Conservation (phyloP, 2,329 filamentous ascomycete species). For the Curvularia verruculosa region DNA sequence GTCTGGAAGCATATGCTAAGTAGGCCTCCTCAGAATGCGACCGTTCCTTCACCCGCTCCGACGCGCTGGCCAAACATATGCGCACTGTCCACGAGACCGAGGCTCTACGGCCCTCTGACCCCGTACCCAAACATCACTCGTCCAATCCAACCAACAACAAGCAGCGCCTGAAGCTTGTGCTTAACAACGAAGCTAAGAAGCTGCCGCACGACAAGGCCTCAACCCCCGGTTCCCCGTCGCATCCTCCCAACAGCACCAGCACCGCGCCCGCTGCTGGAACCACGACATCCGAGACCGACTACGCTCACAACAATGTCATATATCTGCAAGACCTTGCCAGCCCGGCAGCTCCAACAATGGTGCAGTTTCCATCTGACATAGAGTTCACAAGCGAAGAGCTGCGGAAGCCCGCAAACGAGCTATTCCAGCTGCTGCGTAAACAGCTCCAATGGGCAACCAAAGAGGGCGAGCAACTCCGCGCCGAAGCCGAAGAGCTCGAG, state of each 20-base stretch:
- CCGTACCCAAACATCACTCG: slow-evolving; percentile 69
- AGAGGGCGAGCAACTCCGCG: slow-evolving; percentile 67
- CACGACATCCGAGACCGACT: slow-evolving; percentile 42
- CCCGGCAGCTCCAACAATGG: slow-evolving; percentile 61
- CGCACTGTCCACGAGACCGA: slow-evolving; percentile 98
- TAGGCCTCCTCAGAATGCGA: slow-evolving; percentile 77
- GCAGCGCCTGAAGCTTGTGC: slow-evolving; percentile 53
- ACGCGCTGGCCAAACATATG: slow-evolving; percentile 97
- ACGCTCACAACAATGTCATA: slow-evolving; percentile 62
- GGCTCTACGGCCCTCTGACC: slow-evolving; percentile 76
- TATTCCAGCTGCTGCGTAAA: slow-evolving; percentile 67
- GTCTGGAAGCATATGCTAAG: not conserved
- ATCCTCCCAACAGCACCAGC: slow-evolving; percentile 32
- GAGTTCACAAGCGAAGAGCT: slow-evolving; percentile 72
- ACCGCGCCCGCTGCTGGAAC: slow-evolving; percentile 14
- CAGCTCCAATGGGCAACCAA: slow-evolving; percentile 76
- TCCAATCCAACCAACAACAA: slow-evolving; percentile 55
- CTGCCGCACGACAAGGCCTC: slow-evolving; percentile 41
- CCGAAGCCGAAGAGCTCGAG: slow-evolving; percentile 71
- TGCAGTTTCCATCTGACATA: slow-evolving; percentile 61
- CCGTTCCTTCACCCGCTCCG: slow-evolving; percentile 92
- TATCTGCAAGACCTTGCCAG: slow-evolving; percentile 65
- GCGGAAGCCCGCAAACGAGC: slow-evolving; percentile 66
- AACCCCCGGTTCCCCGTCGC: slow-evolving; percentile 44
- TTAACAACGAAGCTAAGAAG: slow-evolving; percentile 46